These are phyloP conservation scores for Tylopilus subfusipes DNA, from an alignment of 768 basidiomycete species.

Conservation along the genomic window DNA sequence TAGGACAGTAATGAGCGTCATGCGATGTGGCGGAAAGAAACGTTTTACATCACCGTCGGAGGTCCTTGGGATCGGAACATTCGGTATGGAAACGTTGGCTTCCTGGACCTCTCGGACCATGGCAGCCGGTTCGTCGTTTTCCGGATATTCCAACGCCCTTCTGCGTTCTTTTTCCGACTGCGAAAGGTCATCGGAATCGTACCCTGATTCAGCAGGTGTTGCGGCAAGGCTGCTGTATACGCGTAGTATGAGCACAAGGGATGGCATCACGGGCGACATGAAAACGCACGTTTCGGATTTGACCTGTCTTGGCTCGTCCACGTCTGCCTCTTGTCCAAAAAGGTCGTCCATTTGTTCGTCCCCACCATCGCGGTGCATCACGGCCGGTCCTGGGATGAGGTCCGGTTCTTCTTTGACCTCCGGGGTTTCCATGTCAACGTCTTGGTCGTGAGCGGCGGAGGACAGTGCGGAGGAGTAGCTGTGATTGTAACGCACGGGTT, in stretches of 20 bases:
- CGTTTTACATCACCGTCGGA: slow-evolving; percentile 75
- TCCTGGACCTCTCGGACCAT: slow-evolving; percentile 55
- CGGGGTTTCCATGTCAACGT: slow-evolving; percentile 42
- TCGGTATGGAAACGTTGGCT: slow-evolving; percentile 79
- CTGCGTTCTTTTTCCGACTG: slow-evolving; percentile 54
- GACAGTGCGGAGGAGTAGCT: slow-evolving; percentile 11
- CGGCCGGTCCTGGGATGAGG: slow-evolving; percentile 17
- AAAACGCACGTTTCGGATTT: slow-evolving; percentile 47
- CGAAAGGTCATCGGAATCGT: slow-evolving; percentile 66
- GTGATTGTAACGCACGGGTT: slow-evolving; percentile 26
- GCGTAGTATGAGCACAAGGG: slow-evolving; percentile 15
- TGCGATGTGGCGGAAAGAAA: background rate
- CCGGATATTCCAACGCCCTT: slow-evolving; percentile 75
- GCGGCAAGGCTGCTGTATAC: slow-evolving; percentile 35
- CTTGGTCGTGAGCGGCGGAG: slow-evolving; percentile 22
- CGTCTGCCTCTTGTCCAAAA: slow-evolving; percentile 69
- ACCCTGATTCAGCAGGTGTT: slow-evolving; percentile 41
- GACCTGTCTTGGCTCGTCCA: slow-evolving; percentile 35
- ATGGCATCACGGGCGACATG: slow-evolving; percentile 6
- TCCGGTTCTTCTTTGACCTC: slow-evolving; percentile 19
- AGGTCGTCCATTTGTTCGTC: slow-evolving; percentile 74
- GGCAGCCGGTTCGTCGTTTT: slow-evolving; percentile 65
- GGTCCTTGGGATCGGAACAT: slow-evolving; percentile 75
- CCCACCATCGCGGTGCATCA: slow-evolving; percentile 10
- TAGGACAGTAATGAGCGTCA: slow-evolving; percentile 8